These are phyloP conservation scores for Panaeolus cyanescens DNA, from an alignment of 768 basidiomycete species.

Conservation along the genomic window DNA sequence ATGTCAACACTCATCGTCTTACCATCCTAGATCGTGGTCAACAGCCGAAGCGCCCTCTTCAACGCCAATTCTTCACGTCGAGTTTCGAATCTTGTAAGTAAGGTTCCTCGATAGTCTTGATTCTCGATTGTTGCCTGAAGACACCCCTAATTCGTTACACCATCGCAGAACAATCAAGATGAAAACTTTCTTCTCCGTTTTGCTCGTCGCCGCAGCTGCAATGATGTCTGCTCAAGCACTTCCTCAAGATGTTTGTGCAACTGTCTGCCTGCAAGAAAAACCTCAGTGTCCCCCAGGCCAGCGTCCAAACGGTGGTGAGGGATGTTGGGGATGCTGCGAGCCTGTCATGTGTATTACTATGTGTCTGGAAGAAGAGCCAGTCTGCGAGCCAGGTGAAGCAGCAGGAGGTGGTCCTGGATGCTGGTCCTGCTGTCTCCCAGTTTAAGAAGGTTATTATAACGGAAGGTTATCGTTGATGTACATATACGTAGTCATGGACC, in stretches of 20 bases:
- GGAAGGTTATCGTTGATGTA: no score
- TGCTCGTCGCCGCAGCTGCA: conserved; percentile 1
- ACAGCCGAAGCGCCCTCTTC: no score
- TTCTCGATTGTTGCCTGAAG: no score
- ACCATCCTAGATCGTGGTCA: no score
- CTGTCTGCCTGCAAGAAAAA: conserved; percentile 8
- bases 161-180: no score
- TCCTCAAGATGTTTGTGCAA: conserved; percentile 6
- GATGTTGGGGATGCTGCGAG: conserved; percentile 19
- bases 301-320: conserved; percentile 11
- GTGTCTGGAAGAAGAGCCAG: conserved; percentile 5
- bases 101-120: no score
- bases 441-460: no score
- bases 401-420: conserved; percentile 8
- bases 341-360: conserved; percentile 2
- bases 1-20: no score
- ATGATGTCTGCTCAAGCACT: conserved; percentile 1
- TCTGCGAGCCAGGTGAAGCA: conserved; percentile 5
- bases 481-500: no score
- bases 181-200: not conserved
- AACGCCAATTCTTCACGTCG: no score
- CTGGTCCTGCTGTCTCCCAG: conserved; percentile 13
- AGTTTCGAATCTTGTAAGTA: no score
- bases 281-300: conserved; percentile 13
- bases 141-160: no score